Percentiles rank a stretch among this genome's conserved stretches.
These are phyloP conservation scores for Phaeomoniella chlamydospora DNA, from an alignment of 2,329 filamentous ascomycete species.

Conservation along the genomic window DNA sequence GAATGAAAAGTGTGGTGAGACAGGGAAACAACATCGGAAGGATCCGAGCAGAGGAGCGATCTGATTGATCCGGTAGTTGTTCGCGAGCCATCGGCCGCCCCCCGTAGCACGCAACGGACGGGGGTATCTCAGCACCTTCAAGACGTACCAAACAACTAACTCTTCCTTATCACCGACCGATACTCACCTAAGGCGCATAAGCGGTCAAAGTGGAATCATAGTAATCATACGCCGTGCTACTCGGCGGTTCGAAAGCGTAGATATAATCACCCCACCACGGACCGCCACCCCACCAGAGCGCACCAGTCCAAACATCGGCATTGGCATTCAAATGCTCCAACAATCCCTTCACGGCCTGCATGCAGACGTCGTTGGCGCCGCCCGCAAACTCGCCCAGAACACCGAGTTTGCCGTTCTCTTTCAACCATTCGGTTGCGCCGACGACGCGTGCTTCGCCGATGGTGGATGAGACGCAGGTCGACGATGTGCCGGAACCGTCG, in stretches of 20 bases:
- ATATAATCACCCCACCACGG: constrained; percentile 36
- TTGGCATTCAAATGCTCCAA: constrained; percentile 33
- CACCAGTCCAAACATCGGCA: constrained; percentile 38
- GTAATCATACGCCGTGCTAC: constrained; percentile 25
- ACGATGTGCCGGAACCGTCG: constrained; percentile 30
- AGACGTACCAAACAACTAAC: too few species aligned
- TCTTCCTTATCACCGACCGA: too few species aligned
- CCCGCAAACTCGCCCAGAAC: constrained; percentile 34
- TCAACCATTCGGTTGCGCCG: constrained; percentile 33
- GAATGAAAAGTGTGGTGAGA: too few species aligned
- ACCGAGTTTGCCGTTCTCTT: constrained; percentile 29
- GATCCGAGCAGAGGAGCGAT: too few species aligned
- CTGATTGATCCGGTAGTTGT: too few species aligned
- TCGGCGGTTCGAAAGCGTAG: constrained; percentile 34
- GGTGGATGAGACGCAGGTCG: constrained; percentile 28
- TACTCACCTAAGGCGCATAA: neutral
- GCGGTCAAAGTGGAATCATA: constrained; percentile 10
- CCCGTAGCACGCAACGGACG: too few species aligned
- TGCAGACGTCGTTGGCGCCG: constrained; percentile 33
- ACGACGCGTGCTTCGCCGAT: constrained; percentile 30
- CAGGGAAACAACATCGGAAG: too few species aligned
- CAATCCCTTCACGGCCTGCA: constrained; percentile 34
- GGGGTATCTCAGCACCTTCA: too few species aligned
- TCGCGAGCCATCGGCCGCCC: too few species aligned
- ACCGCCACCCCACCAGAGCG: constrained; percentile 40